Base-by-base conservation (phyloP, 805 yeast species). In the Candida ponderosae region DNA sequence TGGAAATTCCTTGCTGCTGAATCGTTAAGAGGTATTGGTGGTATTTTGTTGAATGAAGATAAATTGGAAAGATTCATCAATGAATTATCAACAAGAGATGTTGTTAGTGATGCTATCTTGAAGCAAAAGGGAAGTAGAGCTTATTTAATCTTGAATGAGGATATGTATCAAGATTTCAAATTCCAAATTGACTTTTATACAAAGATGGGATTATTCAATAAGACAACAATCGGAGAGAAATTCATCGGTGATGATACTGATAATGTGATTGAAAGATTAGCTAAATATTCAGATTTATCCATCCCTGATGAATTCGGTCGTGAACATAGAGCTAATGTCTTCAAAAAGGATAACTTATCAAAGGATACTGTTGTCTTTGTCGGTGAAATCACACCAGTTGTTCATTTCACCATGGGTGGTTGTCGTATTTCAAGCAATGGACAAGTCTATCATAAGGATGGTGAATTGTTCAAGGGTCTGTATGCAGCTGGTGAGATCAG, bases 351-450 rank as follows among this genome's bases (percentile, higher is more conserved):
- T 11, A 36, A 40, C 5, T 37, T 62, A 6, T 42, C 53, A 3
- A 36, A 40, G 4, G 47, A 50, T 8, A 53, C 68, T 1, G 41
- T 42, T 3, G 41, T 72, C 5, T 74, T 60, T 48, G 67, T 65
- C 38, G 81, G 78, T 5, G 62, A 70, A 35, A 63, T 74, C 5
- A 76, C 82, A 0, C 81, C 81, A 8, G 80, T 75, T 5, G 68
- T 78, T 28, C 85, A 78, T 53, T 78, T 76, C 54, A 74, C 84
- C 8, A 78, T 71, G 66, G 86, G 87, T 18, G 86, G 87, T 34
- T 74, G 76, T 5, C 68, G 68, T 53, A 73, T 76, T 39, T 66
- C 75, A 48, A 70, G 63, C 18, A 49, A 63, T 31, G 59, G 73
- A 0, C 67, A 67, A 39, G 75, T 74, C 2, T 34, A 68, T n/a